A percentile compares a stretch with the other conserved stretches of the same genome.
Evolutionary conservation across 768 basidiomycete genomes (phyloP).

Genomic region (Inosperma sp.): DNA sequence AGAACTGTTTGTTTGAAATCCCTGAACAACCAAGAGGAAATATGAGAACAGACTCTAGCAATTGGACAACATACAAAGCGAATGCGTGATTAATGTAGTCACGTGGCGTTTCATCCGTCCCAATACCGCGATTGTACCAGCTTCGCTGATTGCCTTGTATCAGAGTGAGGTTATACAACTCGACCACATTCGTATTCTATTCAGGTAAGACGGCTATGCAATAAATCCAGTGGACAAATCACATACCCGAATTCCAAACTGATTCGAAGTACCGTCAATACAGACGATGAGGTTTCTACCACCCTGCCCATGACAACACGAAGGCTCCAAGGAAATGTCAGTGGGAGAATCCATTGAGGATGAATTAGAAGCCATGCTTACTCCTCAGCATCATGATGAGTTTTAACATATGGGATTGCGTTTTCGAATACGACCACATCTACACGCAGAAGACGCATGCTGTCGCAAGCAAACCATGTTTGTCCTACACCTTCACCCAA

Average conservation of each 20-base stretch:
- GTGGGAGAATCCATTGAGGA: no score
- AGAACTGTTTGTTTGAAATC: slow-evolving; percentile 20
- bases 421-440: no score
- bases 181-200: slow-evolving; percentile 33
- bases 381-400: no score
- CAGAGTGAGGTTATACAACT: slow-evolving; percentile 24
- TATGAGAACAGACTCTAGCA: not conserved
- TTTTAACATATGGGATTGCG: no score
- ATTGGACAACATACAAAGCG: slow-evolving; percentile 28
- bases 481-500: no score
- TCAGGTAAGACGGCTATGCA: not conserved
- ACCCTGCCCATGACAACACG: slow-evolving; percentile 7
- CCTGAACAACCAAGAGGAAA: slow-evolving; percentile 17
- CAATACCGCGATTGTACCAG: slow-evolving; percentile 32
- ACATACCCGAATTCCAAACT: slow-evolving; percentile 28
- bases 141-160: slow-evolving; percentile 23
- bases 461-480: no score
- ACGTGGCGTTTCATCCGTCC: slow-evolving; percentile 26
- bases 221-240: not conserved
- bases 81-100: slow-evolving; percentile 18
- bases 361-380: no score
- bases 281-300: slow-evolving; percentile 28
- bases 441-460: no score
- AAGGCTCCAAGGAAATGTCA: not conserved
- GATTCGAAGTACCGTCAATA: slow-evolving; percentile 36